Conservation (phyloP, 1,139 yeast genomes). For the Candida sp. region DNA sequence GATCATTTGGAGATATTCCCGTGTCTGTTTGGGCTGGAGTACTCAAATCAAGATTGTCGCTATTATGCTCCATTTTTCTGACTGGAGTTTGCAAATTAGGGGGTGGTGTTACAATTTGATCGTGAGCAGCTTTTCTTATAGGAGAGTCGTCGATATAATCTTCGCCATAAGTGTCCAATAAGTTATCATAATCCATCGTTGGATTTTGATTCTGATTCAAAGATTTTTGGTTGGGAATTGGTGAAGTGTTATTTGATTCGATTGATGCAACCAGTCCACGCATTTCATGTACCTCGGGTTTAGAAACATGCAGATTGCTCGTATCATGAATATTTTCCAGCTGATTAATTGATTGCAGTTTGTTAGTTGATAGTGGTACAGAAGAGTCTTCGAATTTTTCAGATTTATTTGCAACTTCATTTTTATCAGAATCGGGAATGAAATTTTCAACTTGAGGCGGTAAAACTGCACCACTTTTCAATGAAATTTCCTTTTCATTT, state of each 20-base stretch:
- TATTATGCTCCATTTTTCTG: not conserved
- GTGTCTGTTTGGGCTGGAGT: not conserved
- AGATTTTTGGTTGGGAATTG: not conserved
- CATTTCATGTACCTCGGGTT: not conserved
- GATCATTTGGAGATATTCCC: not conserved
- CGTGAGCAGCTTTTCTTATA: not conserved
- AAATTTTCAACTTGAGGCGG: not conserved
- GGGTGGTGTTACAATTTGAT: not conserved
- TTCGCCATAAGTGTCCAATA: not conserved
- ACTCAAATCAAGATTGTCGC: not conserved
- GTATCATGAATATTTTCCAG: not conserved
- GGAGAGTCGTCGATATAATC: not conserved
- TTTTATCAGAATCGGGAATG: too few species aligned
- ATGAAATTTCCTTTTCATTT: too few species aligned
- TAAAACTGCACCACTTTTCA: too few species aligned
- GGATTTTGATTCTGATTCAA: not conserved
- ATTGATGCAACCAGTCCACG: not conserved
- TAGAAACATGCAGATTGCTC: not conserved
- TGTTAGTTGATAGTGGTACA: not conserved
- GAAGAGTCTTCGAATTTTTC: not conserved
- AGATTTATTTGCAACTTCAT: too few species aligned
- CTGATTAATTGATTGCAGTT: not conserved
- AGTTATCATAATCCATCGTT: not conserved
- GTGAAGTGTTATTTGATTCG: not conserved
- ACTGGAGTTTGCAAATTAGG: not conserved